These are phyloP conservation scores for Ascobolus immersus DNA, from an alignment of 495 filamentous ascomycete species.

Conservation along the genomic window DNA sequence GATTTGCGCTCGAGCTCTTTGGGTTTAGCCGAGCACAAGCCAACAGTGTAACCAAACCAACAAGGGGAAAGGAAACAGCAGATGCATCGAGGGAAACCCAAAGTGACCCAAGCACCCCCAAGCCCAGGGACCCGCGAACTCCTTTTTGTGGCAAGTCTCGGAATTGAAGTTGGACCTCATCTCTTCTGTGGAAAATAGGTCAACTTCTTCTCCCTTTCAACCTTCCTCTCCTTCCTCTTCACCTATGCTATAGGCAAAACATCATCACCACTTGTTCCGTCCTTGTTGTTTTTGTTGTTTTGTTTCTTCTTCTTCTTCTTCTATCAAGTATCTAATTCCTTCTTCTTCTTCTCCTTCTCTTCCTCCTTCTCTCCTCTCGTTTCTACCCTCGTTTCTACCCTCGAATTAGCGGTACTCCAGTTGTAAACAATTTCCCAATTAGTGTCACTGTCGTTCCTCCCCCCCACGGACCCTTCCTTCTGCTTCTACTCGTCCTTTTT, in stretches of 20 bases:
- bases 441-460: conserved; percentile 1
- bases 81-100: no score
- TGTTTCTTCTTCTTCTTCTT: conserved; percentile 5
- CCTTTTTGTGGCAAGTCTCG: no score
- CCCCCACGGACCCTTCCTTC: conserved; percentile 2
- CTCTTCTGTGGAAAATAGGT: no score
- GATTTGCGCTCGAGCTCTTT: no score
- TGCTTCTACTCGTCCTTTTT: conserved; percentile 6
- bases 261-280: conserved; percentile 3
- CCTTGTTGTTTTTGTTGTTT: conserved; percentile 1
- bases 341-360: conserved; percentile 5
- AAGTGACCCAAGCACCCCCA: no score
- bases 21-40: no score
- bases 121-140: no score
- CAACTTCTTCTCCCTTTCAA: background rate
- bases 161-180: no score
- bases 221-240: background rate
- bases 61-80: no score
- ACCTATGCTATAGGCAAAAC: no score
- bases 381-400: conserved; percentile 3
- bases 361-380: conserved; percentile 5
- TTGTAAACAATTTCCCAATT: conserved; percentile 14
- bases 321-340: conserved; percentile 8
- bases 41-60: no score
- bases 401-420: conserved; percentile 13